Base-by-base conservation (phyloP, 2,329 filamentous ascomycete genomes). In the Alternaria angustiovoidea region DNA sequence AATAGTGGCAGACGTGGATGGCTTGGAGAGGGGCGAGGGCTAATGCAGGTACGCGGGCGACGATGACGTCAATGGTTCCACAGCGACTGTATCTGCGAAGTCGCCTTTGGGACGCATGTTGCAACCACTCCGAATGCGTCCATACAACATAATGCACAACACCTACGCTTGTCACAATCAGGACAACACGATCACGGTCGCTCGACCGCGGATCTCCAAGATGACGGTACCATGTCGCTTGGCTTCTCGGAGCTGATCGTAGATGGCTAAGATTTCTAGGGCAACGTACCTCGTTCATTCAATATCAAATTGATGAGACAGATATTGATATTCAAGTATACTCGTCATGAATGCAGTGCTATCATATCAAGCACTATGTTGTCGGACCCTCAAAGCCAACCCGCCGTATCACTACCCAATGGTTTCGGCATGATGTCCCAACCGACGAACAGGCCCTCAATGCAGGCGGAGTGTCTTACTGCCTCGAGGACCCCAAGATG, bases 391-490 rank as follows among this genome's bases (percentile, higher is more conserved):
- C 20, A 48, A 4, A 67, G 49, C 79, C 83, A 85, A 30, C 70
- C 71, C 36, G 83, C 71, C 36, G 78, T 65, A 61, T 85, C 84
- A 32, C 78, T 81, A 0, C 84, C 84, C 48, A 86, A 61, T 0
- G 78, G 78, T 64, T 82, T 82, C 2, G 84, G 83, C 84, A 86
- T 85, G 5, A 77, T 60, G 42, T 85, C 80, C 81, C 83, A 87
- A 0, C 84, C 82, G 24, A 83, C 70, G 5, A 78, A 63, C 7
- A 81, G 68, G 0, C 82, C 83, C 8, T 84, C 77, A 14, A 88
- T 78, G 0, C 16, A 65, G 4, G 82, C 84, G 18, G 82, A 79
- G 68, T 87, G 85, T 46, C 66, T 81, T 20, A 87, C 73, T 9
- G 82, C 82, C 53, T 62, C 80, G 75, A 87, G 75, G 12, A 70